Evolutionary conservation across 2,329 filamentous ascomycete species (phyloP), one percentile per base, ranked within the genome.

Genomic region (Phialemoniopsis sp.): DNA sequence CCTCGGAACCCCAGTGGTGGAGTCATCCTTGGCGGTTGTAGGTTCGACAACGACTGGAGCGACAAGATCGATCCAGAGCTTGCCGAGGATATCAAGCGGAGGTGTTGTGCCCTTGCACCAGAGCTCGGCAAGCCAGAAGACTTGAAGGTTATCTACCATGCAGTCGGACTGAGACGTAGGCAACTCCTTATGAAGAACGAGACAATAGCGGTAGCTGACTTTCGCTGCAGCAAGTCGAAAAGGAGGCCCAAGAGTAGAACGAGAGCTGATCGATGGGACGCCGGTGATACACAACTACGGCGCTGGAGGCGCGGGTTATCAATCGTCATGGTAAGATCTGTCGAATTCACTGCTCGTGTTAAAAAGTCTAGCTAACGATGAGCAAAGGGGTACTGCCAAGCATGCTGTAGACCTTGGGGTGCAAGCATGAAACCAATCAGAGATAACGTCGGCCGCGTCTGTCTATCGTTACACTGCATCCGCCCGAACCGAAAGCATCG

Each of bases 1-100:
- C 66, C 64, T 4, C 56, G 68, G 4, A 57, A 61, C 2, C 54
- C 63, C 5, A 47, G 47, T 3, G 59, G 58, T 5, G 60, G 58
- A 3, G 47, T 62, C 12, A 49, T 62, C 3, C 50, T 63, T 1
- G 60, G 59, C 2, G 60, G 60, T 0, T 62, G 56, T 34, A 46
- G 58, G 16, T 44, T 57, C 17, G 50, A 62, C 30, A 49, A 50
- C 3, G 55, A 53, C 14, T 64, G 60, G 60, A 49, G 54, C 36
- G 52, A 42, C 4, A 45, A 54, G 13, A 48, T 55, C 2, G 54
- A 57, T 40, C 31, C 46, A 6, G 50, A 54, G 14, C 50, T 63
- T 37, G 51, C 59, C 0, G 50, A 56, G 35, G 53, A 55, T 38
- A 64, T 64, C 18, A 57, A 54, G 40, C 47, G 45, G 19, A 47